These are phyloP conservation scores for Epicoccum nigrum DNA, from an alignment of 2,329 filamentous ascomycete species.

Conservation along the genomic window DNA sequence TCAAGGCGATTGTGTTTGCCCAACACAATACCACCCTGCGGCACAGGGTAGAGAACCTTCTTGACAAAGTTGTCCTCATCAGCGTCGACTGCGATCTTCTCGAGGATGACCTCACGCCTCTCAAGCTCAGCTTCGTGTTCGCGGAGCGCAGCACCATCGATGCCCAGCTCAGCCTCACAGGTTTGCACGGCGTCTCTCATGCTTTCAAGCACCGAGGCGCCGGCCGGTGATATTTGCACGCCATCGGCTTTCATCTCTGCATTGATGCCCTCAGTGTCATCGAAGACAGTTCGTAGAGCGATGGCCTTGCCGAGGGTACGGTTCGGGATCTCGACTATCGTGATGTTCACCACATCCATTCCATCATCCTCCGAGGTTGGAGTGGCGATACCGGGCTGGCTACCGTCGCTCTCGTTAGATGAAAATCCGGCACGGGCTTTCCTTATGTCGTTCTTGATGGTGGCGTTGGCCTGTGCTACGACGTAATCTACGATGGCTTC, in stretches of 20 bases:
- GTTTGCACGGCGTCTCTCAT: slow-evolving; percentile 83
- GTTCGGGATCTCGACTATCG: slow-evolving; percentile 83
- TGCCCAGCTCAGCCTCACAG: slow-evolving; percentile 78
- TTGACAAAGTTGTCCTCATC: slow-evolving; percentile 84
- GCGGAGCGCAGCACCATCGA: slow-evolving; percentile 69
- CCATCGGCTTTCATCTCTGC: slow-evolving; percentile 97
- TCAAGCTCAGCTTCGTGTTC: slow-evolving; percentile 82
- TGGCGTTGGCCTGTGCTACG: slow-evolving; percentile 82
- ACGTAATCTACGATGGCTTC: slow-evolving; percentile 96
- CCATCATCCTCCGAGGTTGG: slow-evolving; percentile 74
- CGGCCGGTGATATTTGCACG: slow-evolving; percentile 72
- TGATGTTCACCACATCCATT: slow-evolving; percentile 86
- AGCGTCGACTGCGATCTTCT: slow-evolving; percentile 82
- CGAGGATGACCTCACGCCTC: slow-evolving; percentile 79
- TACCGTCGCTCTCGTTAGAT: slow-evolving; percentile 64
- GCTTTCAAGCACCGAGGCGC: slow-evolving; percentile 84
- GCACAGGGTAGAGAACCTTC: slow-evolving; percentile 78
- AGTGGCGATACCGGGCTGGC: slow-evolving; percentile 63
- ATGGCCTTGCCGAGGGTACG: slow-evolving; percentile 83
- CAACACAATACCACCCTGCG: slow-evolving; percentile 78
- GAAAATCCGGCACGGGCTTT: slow-evolving; percentile 70
- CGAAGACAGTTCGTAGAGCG: slow-evolving; percentile 89
- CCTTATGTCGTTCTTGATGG: slow-evolving; percentile 78
- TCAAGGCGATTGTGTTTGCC: slow-evolving; percentile 81
- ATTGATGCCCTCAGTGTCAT: slow-evolving; percentile 92